Conservation (phyloP, 495 filamentous ascomycete species). For the Tuber calosporum region DNA sequence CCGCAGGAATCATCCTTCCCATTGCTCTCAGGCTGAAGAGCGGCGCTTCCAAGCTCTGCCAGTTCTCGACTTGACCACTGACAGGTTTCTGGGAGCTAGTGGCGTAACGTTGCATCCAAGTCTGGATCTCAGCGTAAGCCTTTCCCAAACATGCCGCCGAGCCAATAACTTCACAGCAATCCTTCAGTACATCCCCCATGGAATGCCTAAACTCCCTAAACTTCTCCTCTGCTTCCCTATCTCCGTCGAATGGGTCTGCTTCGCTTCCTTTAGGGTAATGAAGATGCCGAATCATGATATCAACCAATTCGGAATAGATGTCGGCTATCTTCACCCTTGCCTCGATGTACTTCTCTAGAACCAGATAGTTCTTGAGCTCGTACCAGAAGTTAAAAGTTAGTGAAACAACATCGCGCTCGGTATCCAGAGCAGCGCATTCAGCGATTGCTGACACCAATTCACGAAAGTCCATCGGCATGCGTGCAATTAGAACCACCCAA, state of each 20-base stretch:
- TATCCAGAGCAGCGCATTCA: constrained; percentile 80
- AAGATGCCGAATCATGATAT: constrained; percentile 86
- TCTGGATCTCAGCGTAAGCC: constrained; percentile 71
- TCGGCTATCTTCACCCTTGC: constrained; percentile 66
- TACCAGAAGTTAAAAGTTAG: constrained; percentile 97
- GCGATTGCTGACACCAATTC: constrained; percentile 82
- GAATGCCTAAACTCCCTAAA: constrained; percentile 93
- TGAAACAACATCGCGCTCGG: constrained; percentile 78
- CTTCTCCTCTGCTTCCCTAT: constrained; percentile 91
- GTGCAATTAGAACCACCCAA: constrained; percentile 84
- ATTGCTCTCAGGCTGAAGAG: constrained; percentile 93
- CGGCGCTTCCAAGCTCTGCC: constrained; percentile 92
- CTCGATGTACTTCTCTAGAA: constrained; percentile 78
- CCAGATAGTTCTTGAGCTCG: constrained; percentile 92
- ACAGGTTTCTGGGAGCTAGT: constrained; percentile 48
- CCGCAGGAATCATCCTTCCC: constrained; percentile 89
- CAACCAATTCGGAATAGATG: constrained; percentile 77
- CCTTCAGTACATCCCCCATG: constrained; percentile 98
- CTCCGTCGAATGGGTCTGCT: constrained; percentile 84
- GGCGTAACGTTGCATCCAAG: constrained; percentile 77
- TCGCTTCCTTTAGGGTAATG: constrained; percentile 78
- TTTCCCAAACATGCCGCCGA: constrained; percentile 83
- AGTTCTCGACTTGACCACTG: constrained; percentile 66
- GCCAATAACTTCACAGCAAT: constrained; percentile 92
- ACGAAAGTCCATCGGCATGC: constrained; percentile 70